Conservation (phyloP, 306 rosid species). For the Cicer judaicum region DNA sequence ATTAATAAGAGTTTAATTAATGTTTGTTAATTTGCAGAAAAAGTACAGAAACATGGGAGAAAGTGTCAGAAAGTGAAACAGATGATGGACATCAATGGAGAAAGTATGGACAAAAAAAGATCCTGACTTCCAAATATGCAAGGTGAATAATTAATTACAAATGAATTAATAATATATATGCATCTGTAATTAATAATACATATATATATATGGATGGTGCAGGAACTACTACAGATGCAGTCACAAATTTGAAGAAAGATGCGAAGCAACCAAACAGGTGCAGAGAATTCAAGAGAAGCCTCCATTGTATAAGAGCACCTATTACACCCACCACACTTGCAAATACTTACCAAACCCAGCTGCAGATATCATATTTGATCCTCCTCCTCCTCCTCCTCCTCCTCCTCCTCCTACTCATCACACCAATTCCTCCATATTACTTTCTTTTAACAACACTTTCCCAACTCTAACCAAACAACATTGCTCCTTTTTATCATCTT, state of each 20-base stretch:
- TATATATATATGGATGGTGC: neutral
- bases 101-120: conserved; percentile 72
- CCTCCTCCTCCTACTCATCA: neutral
- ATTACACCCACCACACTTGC: conserved; percentile 63
- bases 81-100: conserved; percentile 79
- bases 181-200: too few relatives aligned
- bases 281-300: conserved; percentile 64
- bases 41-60: conserved; percentile 44
- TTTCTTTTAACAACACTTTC: conserved; percentile 54
- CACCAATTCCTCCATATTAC: conserved; percentile 39
- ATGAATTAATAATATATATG: too few relatives aligned
- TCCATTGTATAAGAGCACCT: conserved; percentile 53
- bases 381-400: neutral
- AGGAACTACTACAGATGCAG: conserved; percentile 76
- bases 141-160: conserved; percentile 43
- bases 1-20: too few relatives aligned
- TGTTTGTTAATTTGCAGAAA: conserved; percentile 44
- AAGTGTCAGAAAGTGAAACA: conserved; percentile 31
- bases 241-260: conserved; percentile 66
- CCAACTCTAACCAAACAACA: conserved; percentile 39
- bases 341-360: conserved; percentile 38
- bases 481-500: conserved; percentile 39
- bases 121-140: conserved; percentile 44
- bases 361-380: conserved; percentile 50
- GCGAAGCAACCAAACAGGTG: conserved; percentile 69